Evolutionary conservation across 495 filamentous ascomycete genomes (phyloP).

Genomic region (Penicillium bovifimosum): DNA sequence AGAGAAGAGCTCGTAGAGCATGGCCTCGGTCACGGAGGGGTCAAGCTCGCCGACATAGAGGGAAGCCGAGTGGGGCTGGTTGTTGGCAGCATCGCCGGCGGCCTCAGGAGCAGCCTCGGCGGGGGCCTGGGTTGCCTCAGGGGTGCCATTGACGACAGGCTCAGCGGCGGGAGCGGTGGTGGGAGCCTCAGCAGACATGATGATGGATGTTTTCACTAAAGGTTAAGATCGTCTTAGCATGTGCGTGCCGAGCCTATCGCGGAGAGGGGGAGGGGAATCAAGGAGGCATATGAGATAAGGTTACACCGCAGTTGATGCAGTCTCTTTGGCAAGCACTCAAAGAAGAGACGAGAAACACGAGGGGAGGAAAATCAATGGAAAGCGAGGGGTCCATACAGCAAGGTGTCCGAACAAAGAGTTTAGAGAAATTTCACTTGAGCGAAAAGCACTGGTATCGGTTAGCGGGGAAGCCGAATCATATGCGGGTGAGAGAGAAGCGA

Average conservation of each 20-base stretch:
- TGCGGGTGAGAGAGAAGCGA: neutral
- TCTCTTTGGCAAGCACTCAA: constrained; percentile 6
- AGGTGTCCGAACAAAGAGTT: constrained; percentile 17
- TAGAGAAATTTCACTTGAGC: constrained; percentile 11
- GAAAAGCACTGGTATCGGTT: constrained; percentile 5
- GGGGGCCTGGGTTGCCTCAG: constrained; percentile 34
- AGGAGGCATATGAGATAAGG: constrained; percentile 4
- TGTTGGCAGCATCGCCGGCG: constrained; percentile 54
- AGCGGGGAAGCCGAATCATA: neutral
- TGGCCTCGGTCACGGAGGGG: constrained; percentile 94
- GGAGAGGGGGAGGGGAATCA: constrained; percentile 1
- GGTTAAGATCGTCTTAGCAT: constrained; percentile 11
- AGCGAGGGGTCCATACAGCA: constrained; percentile 8
- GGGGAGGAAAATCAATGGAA: constrained; percentile 3
- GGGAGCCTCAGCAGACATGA: constrained; percentile 46
- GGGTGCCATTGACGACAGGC: constrained; percentile 35
- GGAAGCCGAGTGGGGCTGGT: constrained; percentile 87
- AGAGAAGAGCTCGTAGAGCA: constrained; percentile 99
- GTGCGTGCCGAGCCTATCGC: constrained; percentile 8
- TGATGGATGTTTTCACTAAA: constrained; percentile 25
- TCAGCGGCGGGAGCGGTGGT: constrained; percentile 40
- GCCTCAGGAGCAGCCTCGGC: constrained; percentile 29
- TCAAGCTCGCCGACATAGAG: constrained; percentile 99
- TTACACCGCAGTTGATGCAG: constrained; percentile 16
- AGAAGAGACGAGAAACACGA: constrained; percentile 2